Percentiles rank a stretch among this genome's conserved stretches.
Conservation (phyloP, 148 eudicot genomes). For the Chenopodium formosanum region DNA sequence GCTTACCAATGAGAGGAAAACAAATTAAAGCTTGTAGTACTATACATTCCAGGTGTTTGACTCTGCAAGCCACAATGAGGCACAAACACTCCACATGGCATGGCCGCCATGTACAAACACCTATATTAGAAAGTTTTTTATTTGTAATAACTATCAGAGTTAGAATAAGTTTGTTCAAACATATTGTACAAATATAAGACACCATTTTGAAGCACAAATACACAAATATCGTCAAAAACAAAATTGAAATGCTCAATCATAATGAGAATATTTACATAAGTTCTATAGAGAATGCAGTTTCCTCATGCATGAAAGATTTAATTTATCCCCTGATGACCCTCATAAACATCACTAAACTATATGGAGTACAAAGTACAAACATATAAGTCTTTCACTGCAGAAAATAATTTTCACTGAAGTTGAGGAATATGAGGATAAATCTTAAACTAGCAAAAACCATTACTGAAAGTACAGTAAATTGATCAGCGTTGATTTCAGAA, state of each 20-base stretch:
- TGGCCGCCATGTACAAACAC: constrained; percentile 30
- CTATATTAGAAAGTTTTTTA: constrained; percentile 9
- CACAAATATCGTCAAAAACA: too few relatives aligned
- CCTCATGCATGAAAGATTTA: background rate
- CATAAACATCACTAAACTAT: too few relatives aligned
- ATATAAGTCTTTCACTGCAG: background rate
- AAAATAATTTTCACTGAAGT: background rate
- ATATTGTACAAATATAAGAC: background rate
- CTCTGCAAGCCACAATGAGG: constrained; percentile 22
- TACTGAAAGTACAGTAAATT: background rate
- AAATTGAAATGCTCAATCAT: background rate
- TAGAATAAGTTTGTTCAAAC: background rate
- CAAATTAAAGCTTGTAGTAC: constrained; percentile 7
- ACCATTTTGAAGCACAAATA: background rate
- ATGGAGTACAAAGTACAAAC: too few relatives aligned
- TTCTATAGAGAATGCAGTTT: background rate
- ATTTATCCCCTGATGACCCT: background rate
- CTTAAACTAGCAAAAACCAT: background rate
- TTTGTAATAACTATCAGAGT: background rate
- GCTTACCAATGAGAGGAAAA: constrained; percentile 33
- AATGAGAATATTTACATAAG: background rate
- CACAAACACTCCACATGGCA: constrained; percentile 28
- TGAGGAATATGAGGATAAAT: background rate
- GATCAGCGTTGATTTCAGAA: background rate
- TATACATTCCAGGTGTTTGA: constrained; percentile 19